Percentiles rank a stretch among this genome's conserved stretches.
These are phyloP conservation scores for Rhodotorula kratochvilovae DNA, from an alignment of 768 basidiomycete species.

Conservation along the genomic window DNA sequence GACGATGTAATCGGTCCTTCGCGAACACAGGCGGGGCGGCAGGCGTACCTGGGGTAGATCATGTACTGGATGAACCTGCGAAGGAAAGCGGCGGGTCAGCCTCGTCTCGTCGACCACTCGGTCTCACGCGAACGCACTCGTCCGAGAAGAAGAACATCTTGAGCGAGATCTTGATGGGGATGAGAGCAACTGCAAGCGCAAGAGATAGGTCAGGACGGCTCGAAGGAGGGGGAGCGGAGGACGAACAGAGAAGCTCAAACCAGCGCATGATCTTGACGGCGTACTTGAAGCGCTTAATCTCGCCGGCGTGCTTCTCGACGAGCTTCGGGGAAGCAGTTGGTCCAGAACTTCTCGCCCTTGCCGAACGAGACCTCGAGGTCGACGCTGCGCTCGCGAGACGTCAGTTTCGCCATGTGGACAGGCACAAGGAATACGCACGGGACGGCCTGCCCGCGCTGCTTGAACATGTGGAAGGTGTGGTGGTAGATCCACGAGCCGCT, in stretches of 20 bases:
- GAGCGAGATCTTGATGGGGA: slow-evolving; percentile 51
- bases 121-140: slow-evolving; percentile 41
- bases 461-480: slow-evolving; percentile 51
- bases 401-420: neutral
- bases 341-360: slow-evolving; percentile 52
- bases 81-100: neutral
- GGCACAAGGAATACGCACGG: slow-evolving; percentile 39
- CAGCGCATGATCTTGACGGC: slow-evolving; percentile 48
- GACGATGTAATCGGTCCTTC: no score
- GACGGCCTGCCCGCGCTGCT: slow-evolving; percentile 46
- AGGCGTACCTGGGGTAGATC: slow-evolving; percentile 45
- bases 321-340: slow-evolving; percentile 52
- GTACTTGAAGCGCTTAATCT: slow-evolving; percentile 50
- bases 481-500: slow-evolving; percentile 45
- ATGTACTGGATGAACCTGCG: slow-evolving; percentile 47
- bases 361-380: slow-evolving; percentile 53
- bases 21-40: no score
- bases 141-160: slow-evolving; percentile 51
- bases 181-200: slow-evolving; percentile 42
- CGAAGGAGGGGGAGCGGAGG: fast-evolving
- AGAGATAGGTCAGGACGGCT: neutral
- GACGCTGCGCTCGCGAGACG: slow-evolving; percentile 41
- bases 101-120: neutral
- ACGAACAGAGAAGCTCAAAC: slow-evolving; percentile 47
- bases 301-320: slow-evolving; percentile 47